phyloP scores from a whole-genome alignment of 768 basidiomycete species.

The Naganishia randhawae region DNA sequence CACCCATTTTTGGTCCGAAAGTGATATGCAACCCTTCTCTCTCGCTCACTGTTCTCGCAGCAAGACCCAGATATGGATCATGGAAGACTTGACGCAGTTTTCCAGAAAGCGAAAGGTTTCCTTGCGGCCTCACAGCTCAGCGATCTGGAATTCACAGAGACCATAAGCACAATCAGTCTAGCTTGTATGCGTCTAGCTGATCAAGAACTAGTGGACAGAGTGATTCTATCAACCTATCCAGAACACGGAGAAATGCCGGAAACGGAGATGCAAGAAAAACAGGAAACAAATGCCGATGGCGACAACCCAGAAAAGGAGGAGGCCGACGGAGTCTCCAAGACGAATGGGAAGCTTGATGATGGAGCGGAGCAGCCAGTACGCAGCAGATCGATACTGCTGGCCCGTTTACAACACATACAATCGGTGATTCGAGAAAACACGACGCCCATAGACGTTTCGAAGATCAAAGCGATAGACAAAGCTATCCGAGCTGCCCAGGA shows the following conservation, averaged over 20 bases:
- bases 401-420: slow-evolving; percentile 32
- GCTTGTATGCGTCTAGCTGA: slow-evolving; percentile 21
- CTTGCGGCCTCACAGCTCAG: slow-evolving; percentile 79
- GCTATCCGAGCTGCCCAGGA: slow-evolving; percentile 85
- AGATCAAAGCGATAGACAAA: slow-evolving; percentile 83
- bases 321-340: slow-evolving; percentile 52
- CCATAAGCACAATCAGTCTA: slow-evolving; percentile 1
- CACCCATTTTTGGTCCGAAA: too few species aligned
- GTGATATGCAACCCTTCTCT: neutral
- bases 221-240: slow-evolving; percentile 28
- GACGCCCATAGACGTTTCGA: slow-evolving; percentile 70
- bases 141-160: slow-evolving; percentile 69
- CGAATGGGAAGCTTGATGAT: slow-evolving; percentile 3
- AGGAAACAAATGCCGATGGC: neutral
- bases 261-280: slow-evolving; percentile 30
- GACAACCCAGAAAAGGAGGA: neutral
- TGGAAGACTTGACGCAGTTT: slow-evolving; percentile 58
- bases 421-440: slow-evolving; percentile 59
- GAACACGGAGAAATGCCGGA: slow-evolving; percentile 15
- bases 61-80: slow-evolving; percentile 58
- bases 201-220: slow-evolving; percentile 50
- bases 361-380: neutral
- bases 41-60: slow-evolving; percentile 50
- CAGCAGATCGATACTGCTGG: neutral
- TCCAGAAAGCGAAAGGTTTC: slow-evolving; percentile 64